phyloP scores from a whole-genome alignment of 768 basidiomycete species.

The Lactarius hatsudake region DNA sequence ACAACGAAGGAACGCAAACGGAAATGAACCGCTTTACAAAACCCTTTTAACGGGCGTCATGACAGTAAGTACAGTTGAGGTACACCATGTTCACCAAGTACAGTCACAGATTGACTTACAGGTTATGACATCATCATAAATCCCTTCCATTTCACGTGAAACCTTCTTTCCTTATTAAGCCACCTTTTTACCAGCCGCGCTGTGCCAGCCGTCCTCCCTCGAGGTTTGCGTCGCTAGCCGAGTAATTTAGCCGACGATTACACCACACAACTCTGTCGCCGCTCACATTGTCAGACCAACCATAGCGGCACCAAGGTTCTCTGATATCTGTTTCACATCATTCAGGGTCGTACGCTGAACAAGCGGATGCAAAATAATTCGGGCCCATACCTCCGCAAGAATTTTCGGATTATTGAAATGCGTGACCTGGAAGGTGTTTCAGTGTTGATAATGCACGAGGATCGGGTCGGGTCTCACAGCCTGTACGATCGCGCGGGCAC shows the following conservation, averaged over 20 bases:
- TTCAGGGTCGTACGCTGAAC: not conserved
- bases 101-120: not conserved
- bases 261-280: not conserved
- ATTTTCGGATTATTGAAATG: conserved; percentile 94
- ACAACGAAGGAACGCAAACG: conserved; percentile 34
- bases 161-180: not conserved
- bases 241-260: not conserved
- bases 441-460: conserved; percentile 15
- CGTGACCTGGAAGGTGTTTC: conserved; percentile 57
- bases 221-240: conserved; percentile 55
- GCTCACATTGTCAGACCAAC: conserved; percentile 86
- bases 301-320: conserved; percentile 89
- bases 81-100: not conserved
- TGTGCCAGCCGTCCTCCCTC: conserved; percentile 68
- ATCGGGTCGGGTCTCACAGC: conserved; percentile 51
- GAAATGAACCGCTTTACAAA: conserved; percentile 40
- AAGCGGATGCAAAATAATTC: conserved; percentile 1
- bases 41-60: conserved; percentile 22
- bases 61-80: conserved; percentile 2
- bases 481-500: conserved; percentile 94
- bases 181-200: conserved; percentile 55
- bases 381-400: conserved; percentile 68
- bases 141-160: conserved; percentile 18
- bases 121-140: not conserved
- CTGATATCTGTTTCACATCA: conserved; percentile 53